Evolutionary conservation across 2,329 filamentous ascomycete species (phyloP), one percentile per base, ranked within the genome.

Genomic region (Tolypocladium ovalisporum): DNA sequence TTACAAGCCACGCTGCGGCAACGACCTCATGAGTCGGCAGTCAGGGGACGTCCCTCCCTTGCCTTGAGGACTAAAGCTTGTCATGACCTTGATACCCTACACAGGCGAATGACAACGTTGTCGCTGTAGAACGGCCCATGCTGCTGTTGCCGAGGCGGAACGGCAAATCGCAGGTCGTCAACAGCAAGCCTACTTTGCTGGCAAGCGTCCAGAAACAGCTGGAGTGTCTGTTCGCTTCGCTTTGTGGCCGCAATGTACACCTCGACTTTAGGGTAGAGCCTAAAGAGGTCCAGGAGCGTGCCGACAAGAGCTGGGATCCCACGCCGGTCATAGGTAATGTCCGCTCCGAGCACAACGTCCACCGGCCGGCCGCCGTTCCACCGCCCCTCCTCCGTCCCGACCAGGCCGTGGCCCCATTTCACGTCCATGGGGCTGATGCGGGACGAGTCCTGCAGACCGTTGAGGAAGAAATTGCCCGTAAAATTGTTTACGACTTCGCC

Each of bases 281-380:
- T 73, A 54, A 88, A 81, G 15, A 90, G 73, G 54, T 86, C 79
- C 36, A 78, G 72, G 55, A 92, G 68, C 3, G 88, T 90, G 3
- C 76, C 79, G 3, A 89, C 76, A 29, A 93, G 75, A 1, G 82
- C 75, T 0, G 84, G 81, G 54, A 88, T 84, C 47, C 82, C 78
- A 39, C 75, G 75, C 59, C 76, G 76, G 66, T 93, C 88, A 69
- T 92, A 93, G 1, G 87, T 92, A 70, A 93, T 81, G 68, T 93
- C 89, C 37, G 89, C 87, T 4, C 88, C 89, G 34, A 93, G 71
- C 2, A 92, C 79, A 5, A 89, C 71, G 67, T 92, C 86, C 51
- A 83, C 68, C 2, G 67, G 63, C 5, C 66, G 65, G 22, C 75
- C 75, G 24, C 72, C 73, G 62, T 78, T 77, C 79, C 80, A 81